Percentiles rank a stretch among this genome's conserved stretches.
These are phyloP conservation scores for Diaporthe vexans DNA, from an alignment of 2,329 filamentous ascomycete species.

Conservation along the genomic window DNA sequence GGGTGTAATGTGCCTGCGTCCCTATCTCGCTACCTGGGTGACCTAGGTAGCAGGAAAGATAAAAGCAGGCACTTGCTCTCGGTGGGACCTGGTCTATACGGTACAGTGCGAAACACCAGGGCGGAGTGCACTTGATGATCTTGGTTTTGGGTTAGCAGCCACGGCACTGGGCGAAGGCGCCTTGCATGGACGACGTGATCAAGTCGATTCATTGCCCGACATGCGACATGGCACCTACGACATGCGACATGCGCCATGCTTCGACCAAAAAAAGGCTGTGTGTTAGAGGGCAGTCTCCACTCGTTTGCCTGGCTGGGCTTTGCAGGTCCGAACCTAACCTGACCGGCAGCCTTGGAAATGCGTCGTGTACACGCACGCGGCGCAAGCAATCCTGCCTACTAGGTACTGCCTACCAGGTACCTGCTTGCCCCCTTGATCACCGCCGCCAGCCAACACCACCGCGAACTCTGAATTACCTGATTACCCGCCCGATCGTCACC, in stretches of 20 bases:
- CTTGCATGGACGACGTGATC: constrained; percentile 29
- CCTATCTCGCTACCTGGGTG: background rate
- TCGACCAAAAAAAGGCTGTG: constrained; percentile 32
- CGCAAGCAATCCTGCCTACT: no score
- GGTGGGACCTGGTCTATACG: background rate
- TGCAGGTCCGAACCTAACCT: constrained; percentile 21
- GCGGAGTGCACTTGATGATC: constrained; percentile 25
- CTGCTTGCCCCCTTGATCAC: constrained; percentile 16
- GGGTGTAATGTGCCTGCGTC: no score
- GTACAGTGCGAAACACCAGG: constrained; percentile 26
- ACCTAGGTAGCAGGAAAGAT: background rate
- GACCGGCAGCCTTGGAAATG: constrained; percentile 20
- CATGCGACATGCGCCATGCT: constrained; percentile 30
- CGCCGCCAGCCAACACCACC: background rate
- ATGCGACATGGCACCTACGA: constrained; percentile 18
- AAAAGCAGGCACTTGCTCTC: background rate
- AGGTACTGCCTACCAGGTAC: background rate
- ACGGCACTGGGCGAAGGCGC: constrained; percentile 24
- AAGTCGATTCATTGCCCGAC: constrained; percentile 34
- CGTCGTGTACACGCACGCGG: background rate
- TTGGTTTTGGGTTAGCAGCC: constrained; percentile 33
- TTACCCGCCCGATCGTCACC: constrained; percentile 24
- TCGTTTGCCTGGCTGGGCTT: constrained; percentile 10
- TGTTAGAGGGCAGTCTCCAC: constrained; percentile 30
- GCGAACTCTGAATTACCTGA: constrained; percentile 6